These are phyloP conservation scores for Elongisporangium anandrum DNA, from an alignment of 352 stramenopile genomes.

Conservation along the genomic window DNA sequence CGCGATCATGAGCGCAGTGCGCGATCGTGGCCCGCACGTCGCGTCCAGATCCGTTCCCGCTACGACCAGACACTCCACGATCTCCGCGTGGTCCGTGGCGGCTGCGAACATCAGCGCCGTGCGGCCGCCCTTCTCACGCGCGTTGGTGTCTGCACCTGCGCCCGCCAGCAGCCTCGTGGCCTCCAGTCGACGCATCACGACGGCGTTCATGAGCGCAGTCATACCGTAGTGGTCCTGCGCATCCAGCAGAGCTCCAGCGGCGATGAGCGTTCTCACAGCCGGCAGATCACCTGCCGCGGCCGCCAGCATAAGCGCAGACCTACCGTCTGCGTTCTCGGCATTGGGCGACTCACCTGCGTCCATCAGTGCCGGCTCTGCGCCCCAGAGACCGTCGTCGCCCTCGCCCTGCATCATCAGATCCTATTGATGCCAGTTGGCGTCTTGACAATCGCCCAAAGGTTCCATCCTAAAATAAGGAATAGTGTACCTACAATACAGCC, in stretches of 20 bases:
- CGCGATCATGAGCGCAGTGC: neutral
- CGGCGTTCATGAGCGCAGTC: neutral
- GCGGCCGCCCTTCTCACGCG: neutral
- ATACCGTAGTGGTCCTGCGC: neutral
- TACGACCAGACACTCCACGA: neutral
- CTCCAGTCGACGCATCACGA: neutral
- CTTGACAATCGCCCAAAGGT: neutral
- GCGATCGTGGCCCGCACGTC: neutral
- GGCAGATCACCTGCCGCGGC: neutral
- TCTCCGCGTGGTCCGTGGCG: neutral
- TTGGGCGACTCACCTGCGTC: neutral
- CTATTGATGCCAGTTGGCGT: neutral
- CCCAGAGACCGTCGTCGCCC: neutral
- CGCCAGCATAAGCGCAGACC: neutral
- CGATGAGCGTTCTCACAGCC: neutral
- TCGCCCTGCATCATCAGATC: neutral
- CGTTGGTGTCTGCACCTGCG: neutral
- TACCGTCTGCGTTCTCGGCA: neutral
- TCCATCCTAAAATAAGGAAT: neutral
- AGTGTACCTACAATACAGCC: neutral
- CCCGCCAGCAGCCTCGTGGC: neutral
- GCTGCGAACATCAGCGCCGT: neutral
- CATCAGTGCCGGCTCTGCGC: neutral
- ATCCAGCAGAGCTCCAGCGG: neutral
- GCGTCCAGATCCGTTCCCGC: neutral